Base-by-base conservation (phyloP, 768 basidiomycete genomes). In the Sarcomyxa edulis region DNA sequence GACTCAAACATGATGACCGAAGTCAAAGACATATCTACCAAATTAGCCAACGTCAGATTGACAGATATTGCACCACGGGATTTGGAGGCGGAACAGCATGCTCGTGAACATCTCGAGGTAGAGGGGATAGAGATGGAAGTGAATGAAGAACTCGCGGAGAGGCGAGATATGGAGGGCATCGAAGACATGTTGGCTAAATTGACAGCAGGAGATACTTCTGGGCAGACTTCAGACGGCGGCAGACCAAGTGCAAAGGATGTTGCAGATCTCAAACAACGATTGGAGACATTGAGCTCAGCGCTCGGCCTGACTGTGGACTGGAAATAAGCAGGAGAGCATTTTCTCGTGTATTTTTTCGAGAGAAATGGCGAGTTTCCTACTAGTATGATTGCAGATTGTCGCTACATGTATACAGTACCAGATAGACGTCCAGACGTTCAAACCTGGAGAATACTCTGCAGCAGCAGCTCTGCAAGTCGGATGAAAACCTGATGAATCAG, bases 1-100 rank as follows among this genome's bases (percentile, higher is more conserved):
- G 4, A 9, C 28, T 30, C 28, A 12, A 30, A 30, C 28, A 30
- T 8, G 5, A 30, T 71, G 0, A 56, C 56, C 2, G 74, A 81
- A 46, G 64, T 74, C 1, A 65, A 76, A 25, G 66, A 65, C 5
- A 74, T 94, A 35, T 64, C 74, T 0, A 49, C 66, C 0, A 56
- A 63, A n/a, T 71, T 96, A 2, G 69, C 71, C 0, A 53, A 65
- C 5, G 62, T 95, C 22, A 74, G 72, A 6, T 78, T 89, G 47
- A 69, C 74, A 7, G 84, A 90, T 42, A 71, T 95, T 32, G 76
- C 73, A 10, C 87, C 88, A 2, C 69, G 68, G 16, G 90, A 95
- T 62, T 42, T 76, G 7, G 82, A 94, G 49, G 85, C 90, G 0
- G 80, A 86, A 49, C 72, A 67, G 36, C 93, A 95, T 56, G 84